These are phyloP conservation scores for Camelina neglecta DNA, from an alignment of 345 rosid genomes.

Conservation along the genomic window DNA sequence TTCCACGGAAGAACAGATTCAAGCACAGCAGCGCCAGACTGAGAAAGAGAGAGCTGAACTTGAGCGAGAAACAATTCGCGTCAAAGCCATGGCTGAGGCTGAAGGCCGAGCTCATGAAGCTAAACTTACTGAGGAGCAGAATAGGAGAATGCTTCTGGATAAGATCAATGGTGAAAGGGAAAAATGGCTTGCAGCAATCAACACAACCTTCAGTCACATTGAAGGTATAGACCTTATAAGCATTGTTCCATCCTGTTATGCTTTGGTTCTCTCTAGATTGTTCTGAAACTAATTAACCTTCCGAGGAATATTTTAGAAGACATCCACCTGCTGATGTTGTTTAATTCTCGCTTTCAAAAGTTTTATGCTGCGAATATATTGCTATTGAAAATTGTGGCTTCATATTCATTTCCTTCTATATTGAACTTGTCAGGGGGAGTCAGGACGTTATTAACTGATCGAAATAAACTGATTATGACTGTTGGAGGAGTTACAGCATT, in stretches of 20 bases:
- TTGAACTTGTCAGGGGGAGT: slow-evolving; percentile 69
- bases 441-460: slow-evolving; percentile 74
- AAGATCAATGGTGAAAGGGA: slow-evolving; percentile 88
- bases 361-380: background rate
- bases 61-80: slow-evolving; percentile 89
- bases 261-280: background rate
- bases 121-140: slow-evolving; percentile 84
- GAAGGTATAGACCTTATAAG: slow-evolving; percentile 63
- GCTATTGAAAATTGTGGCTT: background rate
- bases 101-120: slow-evolving; percentile 96
- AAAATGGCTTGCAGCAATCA: slow-evolving; percentile 98
- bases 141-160: slow-evolving; percentile 84
- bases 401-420: slow-evolving; percentile 12
- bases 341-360: background rate
- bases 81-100: slow-evolving; percentile 97
- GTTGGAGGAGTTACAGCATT: slow-evolving; percentile 96
- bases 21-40: slow-evolving; percentile 94
- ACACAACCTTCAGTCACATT: slow-evolving; percentile 81
- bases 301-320: background rate
- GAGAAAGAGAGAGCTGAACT: slow-evolving; percentile 98
- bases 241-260: slow-evolving; percentile 21
- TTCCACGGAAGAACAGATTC: slow-evolving; percentile 90
- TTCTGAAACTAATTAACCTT: background rate
- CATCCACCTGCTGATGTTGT: background rate
- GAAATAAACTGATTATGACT: slow-evolving; percentile 83